phyloP scores from a whole-genome alignment of 108 stramenopile genomes.

The Nitzschia inconspicua region DNA sequence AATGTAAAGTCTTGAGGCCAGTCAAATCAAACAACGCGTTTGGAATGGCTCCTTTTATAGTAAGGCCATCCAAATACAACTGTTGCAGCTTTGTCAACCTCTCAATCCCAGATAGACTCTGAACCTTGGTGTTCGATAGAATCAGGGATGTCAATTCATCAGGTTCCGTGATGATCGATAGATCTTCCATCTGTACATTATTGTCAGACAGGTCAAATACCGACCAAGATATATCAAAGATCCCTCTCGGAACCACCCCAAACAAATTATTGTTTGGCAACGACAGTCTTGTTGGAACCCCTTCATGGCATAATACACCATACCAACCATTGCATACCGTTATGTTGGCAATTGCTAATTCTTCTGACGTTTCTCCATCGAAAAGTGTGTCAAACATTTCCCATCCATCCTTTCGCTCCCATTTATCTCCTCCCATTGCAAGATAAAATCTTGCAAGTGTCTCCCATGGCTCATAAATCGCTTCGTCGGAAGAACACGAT shows the following conservation, averaged over 20 bases:
- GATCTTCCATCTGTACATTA: slow-evolving; percentile 44
- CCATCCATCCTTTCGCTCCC: slow-evolving; percentile 27
- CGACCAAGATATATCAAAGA: slow-evolving; percentile 15
- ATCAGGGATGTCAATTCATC: slow-evolving; percentile 41
- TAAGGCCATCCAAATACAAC: slow-evolving; percentile 29
- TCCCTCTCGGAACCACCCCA: slow-evolving; percentile 29
- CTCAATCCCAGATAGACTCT: slow-evolving; percentile 18
- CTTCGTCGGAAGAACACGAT: neutral
- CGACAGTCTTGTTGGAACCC: slow-evolving; percentile 23
- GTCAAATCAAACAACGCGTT: slow-evolving; percentile 26
- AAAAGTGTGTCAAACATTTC: slow-evolving; percentile 12
- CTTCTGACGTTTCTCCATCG: neutral
- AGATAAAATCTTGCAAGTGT: slow-evolving; percentile 40
- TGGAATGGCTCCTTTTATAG: slow-evolving; percentile 30
- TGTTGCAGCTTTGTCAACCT: slow-evolving; percentile 2
- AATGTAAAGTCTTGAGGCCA: slow-evolving; percentile 23
- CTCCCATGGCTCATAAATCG: slow-evolving; percentile 31
- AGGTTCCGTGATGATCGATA: slow-evolving; percentile 31
- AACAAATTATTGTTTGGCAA: slow-evolving; percentile 43
- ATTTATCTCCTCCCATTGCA: slow-evolving; percentile 10
- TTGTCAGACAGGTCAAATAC: slow-evolving; percentile 33
- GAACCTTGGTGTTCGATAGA: slow-evolving; percentile 41
- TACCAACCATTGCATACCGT: slow-evolving; percentile 12
- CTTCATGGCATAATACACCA: slow-evolving; percentile 19
- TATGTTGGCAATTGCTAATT: neutral